These are phyloP conservation scores for Penicillium sp. DNA, from an alignment of 2,329 filamentous ascomycete species.

Conservation along the genomic window DNA sequence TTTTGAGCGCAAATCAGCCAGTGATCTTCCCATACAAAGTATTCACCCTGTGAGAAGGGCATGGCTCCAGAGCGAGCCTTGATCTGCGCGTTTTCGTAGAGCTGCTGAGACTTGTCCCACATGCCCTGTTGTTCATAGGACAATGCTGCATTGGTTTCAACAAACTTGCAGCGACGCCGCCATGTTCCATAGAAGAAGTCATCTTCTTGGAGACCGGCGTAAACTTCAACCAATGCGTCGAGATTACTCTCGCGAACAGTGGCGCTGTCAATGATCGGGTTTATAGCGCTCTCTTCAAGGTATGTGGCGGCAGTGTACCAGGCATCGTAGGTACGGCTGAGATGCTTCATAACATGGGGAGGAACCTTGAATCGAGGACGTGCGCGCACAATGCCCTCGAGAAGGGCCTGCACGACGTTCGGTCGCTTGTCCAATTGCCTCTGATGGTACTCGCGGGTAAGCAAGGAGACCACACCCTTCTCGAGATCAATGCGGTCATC, in stretches of 20 bases:
- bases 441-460: conserved; percentile 94
- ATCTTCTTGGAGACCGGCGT: conserved; percentile 84
- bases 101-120: conserved; percentile 97
- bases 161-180: conserved; percentile 89
- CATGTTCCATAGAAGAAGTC: conserved; percentile 97
- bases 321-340: conserved; percentile 87
- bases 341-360: conserved; percentile 91
- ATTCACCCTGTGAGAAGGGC: conserved; percentile 92
- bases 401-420: conserved; percentile 88
- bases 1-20: conserved; percentile 98
- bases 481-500: conserved; percentile 90
- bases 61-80: conserved; percentile 95
- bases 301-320: conserved; percentile 95
- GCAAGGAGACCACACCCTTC: conserved; percentile 79
- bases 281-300: conserved; percentile 82
- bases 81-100: conserved; percentile 95
- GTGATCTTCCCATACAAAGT: conserved; percentile 99
- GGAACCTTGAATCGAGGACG: conserved; percentile 87
- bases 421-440: conserved; percentile 91
- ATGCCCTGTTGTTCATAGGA: conserved; percentile 99
- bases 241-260: conserved; percentile 88
- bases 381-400: conserved; percentile 80
- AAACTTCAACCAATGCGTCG: conserved; percentile 91
- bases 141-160: conserved; percentile 93
- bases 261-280: conserved; percentile 76